Percentiles rank a stretch among this genome's conserved stretches.
Conservation (phyloP, 768 basidiomycete species). For the Phaeotremella skinneri region DNA sequence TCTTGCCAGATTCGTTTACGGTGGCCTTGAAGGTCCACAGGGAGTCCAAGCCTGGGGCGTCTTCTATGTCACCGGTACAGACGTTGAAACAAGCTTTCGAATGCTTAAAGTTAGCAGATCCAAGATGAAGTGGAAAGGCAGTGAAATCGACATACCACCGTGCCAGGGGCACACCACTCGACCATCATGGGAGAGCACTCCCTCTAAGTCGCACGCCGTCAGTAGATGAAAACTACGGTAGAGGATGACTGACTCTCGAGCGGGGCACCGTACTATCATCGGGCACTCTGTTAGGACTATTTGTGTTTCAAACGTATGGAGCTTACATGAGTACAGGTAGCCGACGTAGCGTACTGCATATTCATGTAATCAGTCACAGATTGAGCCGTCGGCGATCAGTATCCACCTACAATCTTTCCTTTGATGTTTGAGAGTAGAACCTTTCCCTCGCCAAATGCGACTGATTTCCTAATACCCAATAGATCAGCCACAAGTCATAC, state of each 20-base stretch:
- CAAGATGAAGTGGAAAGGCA: not conserved
- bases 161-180: slow-evolving; percentile 86
- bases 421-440: slow-evolving; percentile 74
- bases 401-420: slow-evolving; percentile 59
- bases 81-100: slow-evolving; percentile 78
- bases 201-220: slow-evolving; percentile 53
- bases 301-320: not conserved
- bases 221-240: not conserved
- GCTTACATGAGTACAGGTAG: slow-evolving; percentile 73
- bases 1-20: slow-evolving; percentile 62
- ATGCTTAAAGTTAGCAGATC: slow-evolving; percentile 6
- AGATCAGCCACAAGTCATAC: not conserved
- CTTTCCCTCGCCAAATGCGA: slow-evolving; percentile 70
- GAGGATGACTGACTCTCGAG: slow-evolving; percentile 57
- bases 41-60: slow-evolving; percentile 77
- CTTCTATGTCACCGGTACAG: slow-evolving; percentile 65
- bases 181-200: slow-evolving; percentile 73
- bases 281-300: not conserved
- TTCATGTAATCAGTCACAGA: not conserved
- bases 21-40: slow-evolving; percentile 73
- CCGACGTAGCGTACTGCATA: slow-evolving; percentile 64
- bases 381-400: not conserved
- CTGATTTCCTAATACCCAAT: slow-evolving; percentile 66
- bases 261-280: slow-evolving; percentile 71
- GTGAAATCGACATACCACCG: slow-evolving; percentile 60